phyloP scores from a whole-genome alignment of 2,329 filamentous ascomycete genomes.

The Helotiales sp. region DNA sequence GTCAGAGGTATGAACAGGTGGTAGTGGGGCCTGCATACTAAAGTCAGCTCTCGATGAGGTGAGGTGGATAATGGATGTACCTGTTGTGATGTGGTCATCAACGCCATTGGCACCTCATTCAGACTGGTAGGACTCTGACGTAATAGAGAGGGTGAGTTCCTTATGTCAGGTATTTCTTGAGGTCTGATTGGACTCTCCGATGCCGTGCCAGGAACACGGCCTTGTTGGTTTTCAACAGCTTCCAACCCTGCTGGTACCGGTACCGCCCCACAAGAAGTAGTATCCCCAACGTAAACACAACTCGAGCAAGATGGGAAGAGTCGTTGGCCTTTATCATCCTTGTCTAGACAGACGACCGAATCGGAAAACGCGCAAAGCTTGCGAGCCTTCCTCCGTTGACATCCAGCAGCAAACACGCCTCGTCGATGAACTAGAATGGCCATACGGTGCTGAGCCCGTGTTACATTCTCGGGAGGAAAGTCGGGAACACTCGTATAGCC shows the following conservation, averaged over 20 bases:
- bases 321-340: not conserved
- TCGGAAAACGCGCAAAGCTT: not conserved
- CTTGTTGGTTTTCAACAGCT: too few relatives aligned
- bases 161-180: not conserved
- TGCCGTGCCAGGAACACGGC: not conserved
- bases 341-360: not conserved
- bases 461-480: not conserved
- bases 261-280: not conserved
- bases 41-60: not conserved
- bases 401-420: not conserved
- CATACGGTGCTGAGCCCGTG: not conserved
- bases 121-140: not conserved
- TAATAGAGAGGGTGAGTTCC: not conserved
- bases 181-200: not conserved
- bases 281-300: not conserved
- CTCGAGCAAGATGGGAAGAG: not conserved
- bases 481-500: not conserved
- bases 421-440: not conserved
- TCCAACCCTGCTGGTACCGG: not conserved
- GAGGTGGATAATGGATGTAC: too few relatives aligned
- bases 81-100: too few relatives aligned
- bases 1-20: not conserved
- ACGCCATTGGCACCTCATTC: not conserved
- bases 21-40: not conserved
- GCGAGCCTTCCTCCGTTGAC: not conserved